phyloP scores from a whole-genome alignment of 208 protist genomes.

The Acanthamoeba rhysodes region DNA sequence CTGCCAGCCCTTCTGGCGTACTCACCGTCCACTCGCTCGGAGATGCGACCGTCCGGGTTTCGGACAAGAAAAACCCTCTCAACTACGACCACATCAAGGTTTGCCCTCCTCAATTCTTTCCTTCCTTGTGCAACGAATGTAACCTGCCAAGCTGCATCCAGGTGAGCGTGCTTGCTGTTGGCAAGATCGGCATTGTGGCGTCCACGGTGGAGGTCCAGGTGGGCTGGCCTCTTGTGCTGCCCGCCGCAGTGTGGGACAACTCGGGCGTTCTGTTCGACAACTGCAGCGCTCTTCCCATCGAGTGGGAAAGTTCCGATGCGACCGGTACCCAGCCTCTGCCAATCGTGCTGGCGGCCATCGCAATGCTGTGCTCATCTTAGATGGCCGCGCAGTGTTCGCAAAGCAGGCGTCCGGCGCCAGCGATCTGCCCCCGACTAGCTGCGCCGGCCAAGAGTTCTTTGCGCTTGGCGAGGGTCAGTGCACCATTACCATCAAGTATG shows the following conservation, averaged over 20 bases:
- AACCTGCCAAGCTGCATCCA: not conserved
- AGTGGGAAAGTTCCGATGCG: conserved; percentile 71
- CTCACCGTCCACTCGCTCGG: conserved; percentile 33
- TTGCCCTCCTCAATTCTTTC: not conserved
- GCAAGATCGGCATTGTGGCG: conserved; percentile 58
- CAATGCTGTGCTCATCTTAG: not conserved
- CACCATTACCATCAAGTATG: conserved; percentile 72
- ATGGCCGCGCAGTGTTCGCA: conserved; percentile 36
- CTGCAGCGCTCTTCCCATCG: conserved; percentile 70
- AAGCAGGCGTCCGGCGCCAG: not conserved
- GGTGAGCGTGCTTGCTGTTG: conserved; percentile 27
- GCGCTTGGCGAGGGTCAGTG: conserved; percentile 45
- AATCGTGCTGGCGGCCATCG: not conserved
- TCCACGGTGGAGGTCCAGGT: conserved; percentile 74
- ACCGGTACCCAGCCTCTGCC: not conserved
- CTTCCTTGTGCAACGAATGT: not conserved
- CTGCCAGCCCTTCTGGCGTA: conserved; percentile 11
- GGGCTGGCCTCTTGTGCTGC: conserved; percentile 54
- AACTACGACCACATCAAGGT: conserved; percentile 62
- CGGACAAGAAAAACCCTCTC: conserved; percentile 69
- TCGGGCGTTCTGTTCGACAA: conserved; percentile 57
- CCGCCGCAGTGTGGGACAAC: conserved; percentile 52
- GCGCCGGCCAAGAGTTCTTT: conserved; percentile 42
- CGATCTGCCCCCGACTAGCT: not conserved
- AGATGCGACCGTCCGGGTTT: conserved; percentile 7